Percentiles rank a stretch among this genome's conserved stretches.
Conservation (phyloP, 345 rosid genomes). For the Mangifera indica region DNA sequence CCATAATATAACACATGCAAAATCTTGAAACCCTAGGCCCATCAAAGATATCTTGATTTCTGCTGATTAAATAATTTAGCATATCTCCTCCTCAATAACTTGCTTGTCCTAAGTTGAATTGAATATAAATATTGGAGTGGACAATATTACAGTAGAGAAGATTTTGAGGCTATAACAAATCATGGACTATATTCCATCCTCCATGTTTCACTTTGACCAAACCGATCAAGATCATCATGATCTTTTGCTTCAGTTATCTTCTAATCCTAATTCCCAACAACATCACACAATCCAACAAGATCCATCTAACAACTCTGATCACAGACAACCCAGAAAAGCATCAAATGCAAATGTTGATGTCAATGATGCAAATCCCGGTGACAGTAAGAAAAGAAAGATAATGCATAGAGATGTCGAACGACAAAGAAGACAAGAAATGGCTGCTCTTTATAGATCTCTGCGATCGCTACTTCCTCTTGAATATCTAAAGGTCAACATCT, state of each 20-base stretch:
- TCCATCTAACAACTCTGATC: background rate
- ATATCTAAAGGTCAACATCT: slow-evolving; percentile 37
- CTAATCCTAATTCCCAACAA: slow-evolving; percentile 13
- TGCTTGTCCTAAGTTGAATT: too few relatives aligned
- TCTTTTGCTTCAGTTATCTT: slow-evolving; percentile 9
- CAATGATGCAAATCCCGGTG: slow-evolving; percentile 11
- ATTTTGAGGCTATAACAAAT: background rate
- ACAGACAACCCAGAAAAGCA: background rate
- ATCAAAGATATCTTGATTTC: slow-evolving; percentile 27
- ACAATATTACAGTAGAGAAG: background rate
- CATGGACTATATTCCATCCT: slow-evolving; percentile 28
- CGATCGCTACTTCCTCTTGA: slow-evolving; percentile 36
- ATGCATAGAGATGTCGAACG: slow-evolving; percentile 40
- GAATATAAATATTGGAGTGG: background rate
- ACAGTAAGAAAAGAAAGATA: slow-evolving; percentile 28
- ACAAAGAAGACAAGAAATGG: slow-evolving; percentile 50
- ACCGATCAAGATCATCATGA: slow-evolving; percentile 16
- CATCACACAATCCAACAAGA: background rate
- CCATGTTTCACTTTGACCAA: slow-evolving; percentile 23
- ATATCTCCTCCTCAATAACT: background rate
- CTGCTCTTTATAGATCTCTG: slow-evolving; percentile 31
- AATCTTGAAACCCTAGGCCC: slow-evolving; percentile 23
- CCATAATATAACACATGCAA: slow-evolving; percentile 12
- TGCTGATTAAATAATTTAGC: background rate
- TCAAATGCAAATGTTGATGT: background rate